Conservation (phyloP, 176 grass and related monocot genomes). For the Paspalum notatum region DNA sequence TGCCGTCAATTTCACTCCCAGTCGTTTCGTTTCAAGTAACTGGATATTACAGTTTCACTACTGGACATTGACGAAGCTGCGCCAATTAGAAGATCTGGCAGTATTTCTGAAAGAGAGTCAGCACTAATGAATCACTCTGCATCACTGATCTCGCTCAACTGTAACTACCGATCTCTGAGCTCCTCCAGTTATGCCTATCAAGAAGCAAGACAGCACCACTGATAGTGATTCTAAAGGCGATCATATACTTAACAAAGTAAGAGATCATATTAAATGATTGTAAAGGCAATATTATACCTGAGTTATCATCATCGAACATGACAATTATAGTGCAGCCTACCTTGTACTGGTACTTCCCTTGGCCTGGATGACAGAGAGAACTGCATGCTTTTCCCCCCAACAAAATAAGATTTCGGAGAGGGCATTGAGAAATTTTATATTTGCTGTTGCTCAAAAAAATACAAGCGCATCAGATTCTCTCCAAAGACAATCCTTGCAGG, state of each 20-base stretch:
- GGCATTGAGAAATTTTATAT: no score
- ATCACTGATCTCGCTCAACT: slow-evolving; percentile 51
- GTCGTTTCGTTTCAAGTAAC: slow-evolving; percentile 42
- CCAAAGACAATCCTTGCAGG: no score
- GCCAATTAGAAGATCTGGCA: slow-evolving; percentile 47
- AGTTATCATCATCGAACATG: neutral
- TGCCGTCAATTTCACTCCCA: slow-evolving; percentile 69
- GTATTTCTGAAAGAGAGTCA: slow-evolving; percentile 70
- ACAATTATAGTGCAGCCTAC: slow-evolving; percentile 45
- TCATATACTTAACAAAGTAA: slow-evolving; percentile 62
- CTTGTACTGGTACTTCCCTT: slow-evolving; percentile 50
- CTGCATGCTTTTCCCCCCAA: slow-evolving; percentile 62
- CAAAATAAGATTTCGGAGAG: no score
- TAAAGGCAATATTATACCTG: slow-evolving; percentile 20
- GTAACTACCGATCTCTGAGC: slow-evolving; percentile 56
- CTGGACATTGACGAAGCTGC: slow-evolving; percentile 22
- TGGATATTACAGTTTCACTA: slow-evolving; percentile 27
- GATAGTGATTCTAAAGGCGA: no score
- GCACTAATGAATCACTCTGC: slow-evolving; percentile 63
- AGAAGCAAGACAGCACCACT: slow-evolving; percentile 83
- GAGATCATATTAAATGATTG: slow-evolving; percentile 32
- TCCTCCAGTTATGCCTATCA: slow-evolving; percentile 61
- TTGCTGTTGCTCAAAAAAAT: no score
- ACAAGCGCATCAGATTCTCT: no score
- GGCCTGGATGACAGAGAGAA: slow-evolving; percentile 51